Percentiles rank a stretch among this genome's conserved stretches.
These are phyloP conservation scores for Metarhizium humberi DNA, from an alignment of 2,329 filamentous ascomycete species.

Conservation along the genomic window DNA sequence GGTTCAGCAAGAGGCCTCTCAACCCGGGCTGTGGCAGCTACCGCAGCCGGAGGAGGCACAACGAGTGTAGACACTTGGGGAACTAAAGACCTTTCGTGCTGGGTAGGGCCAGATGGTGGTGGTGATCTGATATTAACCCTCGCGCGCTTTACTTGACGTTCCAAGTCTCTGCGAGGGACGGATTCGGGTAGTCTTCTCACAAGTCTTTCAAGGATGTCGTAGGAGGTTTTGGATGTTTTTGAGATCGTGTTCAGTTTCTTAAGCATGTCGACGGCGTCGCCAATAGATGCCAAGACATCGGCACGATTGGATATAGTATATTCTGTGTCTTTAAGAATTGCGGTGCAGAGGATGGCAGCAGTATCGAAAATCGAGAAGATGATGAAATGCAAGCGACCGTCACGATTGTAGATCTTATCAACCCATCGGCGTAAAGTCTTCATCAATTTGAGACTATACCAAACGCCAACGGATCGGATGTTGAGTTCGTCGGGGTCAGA, in stretches of 20 bases:
- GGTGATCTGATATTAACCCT: conserved; percentile 1
- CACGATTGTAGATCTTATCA: conserved; percentile 31
- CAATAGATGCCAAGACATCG: conserved; percentile 28
- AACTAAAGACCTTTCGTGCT: background rate
- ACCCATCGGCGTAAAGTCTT: conserved; percentile 30
- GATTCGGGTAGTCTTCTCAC: conserved; percentile 16
- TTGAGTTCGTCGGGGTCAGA: conserved; percentile 21
- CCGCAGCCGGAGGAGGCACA: background rate
- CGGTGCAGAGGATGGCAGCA: conserved; percentile 37
- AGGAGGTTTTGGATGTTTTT: conserved; percentile 24
- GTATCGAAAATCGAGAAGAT: conserved; percentile 44
- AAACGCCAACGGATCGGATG: conserved; percentile 29
- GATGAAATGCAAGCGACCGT: conserved; percentile 40
- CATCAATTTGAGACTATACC: conserved; percentile 32
- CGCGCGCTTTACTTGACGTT: conserved; percentile 5
- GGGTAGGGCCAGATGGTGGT: background rate
- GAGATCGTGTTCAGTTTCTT: conserved; percentile 21
- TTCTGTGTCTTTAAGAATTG: conserved; percentile 36
- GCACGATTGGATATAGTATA: conserved; percentile 27
- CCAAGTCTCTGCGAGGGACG: background rate
- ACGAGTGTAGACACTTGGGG: background rate
- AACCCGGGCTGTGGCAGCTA: background rate
- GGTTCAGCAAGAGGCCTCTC: background rate
- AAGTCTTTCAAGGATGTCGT: conserved; percentile 22
- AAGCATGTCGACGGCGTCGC: conserved; percentile 22